Evolutionary conservation across 2,329 filamentous ascomycete species (phyloP), one percentile per base, ranked within the genome.

Genomic region (Fusarium floridanum): DNA sequence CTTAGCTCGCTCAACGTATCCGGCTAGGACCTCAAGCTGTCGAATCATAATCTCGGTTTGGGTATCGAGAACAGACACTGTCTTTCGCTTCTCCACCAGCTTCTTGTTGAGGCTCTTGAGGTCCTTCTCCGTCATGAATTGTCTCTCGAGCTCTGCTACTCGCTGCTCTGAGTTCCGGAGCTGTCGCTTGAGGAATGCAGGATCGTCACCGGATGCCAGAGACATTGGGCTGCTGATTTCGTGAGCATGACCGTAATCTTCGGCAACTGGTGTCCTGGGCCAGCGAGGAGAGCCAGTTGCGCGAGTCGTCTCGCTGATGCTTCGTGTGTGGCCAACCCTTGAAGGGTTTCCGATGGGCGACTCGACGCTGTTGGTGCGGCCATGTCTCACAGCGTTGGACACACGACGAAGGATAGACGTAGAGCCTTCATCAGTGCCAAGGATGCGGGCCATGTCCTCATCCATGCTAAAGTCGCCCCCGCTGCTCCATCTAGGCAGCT

Each of bases 11-110:
- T 96, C 93, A 22, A 98, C 91, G 80, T 97, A 96, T 55, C 95
- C 94, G 5, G 95, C 95, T 78, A 98, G 89, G 41, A 96, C 93
- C 80, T 97, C 95, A 20, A 98, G 87, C 82, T 98, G 95, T 45
- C 94, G 93, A 78, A 98, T 94, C 84, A 98, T 96, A 82, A 98
- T 95, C 83, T 98, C 96, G 61, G 95, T 95, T 83, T 98, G 95
- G 0, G 95, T 96, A 81, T 98, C 96, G 61, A 98, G 87, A 20
- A 97, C 94, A 8, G 96, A 96, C 82, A 99, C 97, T 0, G 97
- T 98, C 79, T 97, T 98, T 68, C 97, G 90, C 86, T 98, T 98
- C 83, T 98, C 95, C 39, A 94, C 89, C 27, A 98, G 86, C 81
- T 95, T 96, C 77, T 93, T 95, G 83, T 97, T 97, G 34, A 97